These are phyloP conservation scores for Melanomma pulvis-pyrius DNA, from an alignment of 495 filamentous ascomycete genomes.

Conservation along the genomic window DNA sequence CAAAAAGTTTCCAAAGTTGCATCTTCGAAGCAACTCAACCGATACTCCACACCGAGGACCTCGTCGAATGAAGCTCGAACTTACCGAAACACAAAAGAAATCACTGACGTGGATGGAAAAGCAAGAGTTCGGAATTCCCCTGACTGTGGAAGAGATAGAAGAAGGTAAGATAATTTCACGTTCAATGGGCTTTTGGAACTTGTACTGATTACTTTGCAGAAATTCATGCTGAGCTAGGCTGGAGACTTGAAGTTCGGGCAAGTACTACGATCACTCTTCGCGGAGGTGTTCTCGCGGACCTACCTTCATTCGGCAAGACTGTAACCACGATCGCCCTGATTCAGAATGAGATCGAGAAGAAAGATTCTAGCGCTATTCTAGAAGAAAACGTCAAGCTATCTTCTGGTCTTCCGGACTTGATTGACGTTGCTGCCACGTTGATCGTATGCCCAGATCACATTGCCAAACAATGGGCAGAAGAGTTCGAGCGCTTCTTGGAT, in stretches of 20 bases:
- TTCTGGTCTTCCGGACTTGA: slow-evolving; percentile 20
- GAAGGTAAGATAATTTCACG: too few species aligned
- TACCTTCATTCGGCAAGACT: slow-evolving; percentile 85
- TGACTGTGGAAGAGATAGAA: slow-evolving; percentile 68
- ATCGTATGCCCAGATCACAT: slow-evolving; percentile 68
- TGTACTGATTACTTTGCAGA: too few species aligned
- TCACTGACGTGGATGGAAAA: slow-evolving; percentile 68
- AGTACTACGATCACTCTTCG: slow-evolving; percentile 49
- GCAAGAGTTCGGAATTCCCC: slow-evolving; percentile 59
- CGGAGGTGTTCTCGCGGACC: slow-evolving; percentile 76
- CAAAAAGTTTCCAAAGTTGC: slow-evolving; percentile 45
- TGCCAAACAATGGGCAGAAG: slow-evolving; percentile 66
- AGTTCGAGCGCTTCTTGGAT: slow-evolving; percentile 63
- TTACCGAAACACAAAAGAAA: slow-evolving; percentile 61
- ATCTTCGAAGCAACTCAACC: slow-evolving; percentile 50
- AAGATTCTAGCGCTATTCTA: slow-evolving; percentile 11
- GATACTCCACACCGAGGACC: slow-evolving; percentile 48
- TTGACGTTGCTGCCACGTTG: slow-evolving; percentile 66
- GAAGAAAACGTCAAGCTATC: not conserved
- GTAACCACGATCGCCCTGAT: slow-evolving; percentile 70
- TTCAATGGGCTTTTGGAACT: too few species aligned
- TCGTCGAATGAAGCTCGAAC: slow-evolving; percentile 46
- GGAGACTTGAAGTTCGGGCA: slow-evolving; percentile 64
- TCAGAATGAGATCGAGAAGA: slow-evolving; percentile 47
- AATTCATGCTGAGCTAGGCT: slow-evolving; percentile 57